Base-by-base conservation (phyloP, 1,284 basidiomycete species). In the Malassezia sympodialis region DNA sequence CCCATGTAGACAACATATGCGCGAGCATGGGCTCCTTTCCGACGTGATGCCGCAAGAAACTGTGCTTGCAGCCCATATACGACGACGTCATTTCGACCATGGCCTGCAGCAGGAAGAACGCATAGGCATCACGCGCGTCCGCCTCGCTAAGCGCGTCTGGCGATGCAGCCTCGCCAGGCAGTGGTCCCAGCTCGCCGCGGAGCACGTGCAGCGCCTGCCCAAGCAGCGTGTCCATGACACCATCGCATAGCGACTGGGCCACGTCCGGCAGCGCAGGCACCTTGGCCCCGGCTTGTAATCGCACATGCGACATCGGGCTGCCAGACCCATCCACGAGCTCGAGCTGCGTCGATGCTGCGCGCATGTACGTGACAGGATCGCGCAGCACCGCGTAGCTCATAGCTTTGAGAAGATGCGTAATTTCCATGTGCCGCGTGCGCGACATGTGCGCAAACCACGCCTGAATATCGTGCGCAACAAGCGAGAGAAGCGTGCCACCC, bases 51-150 rank as follows among this genome's bases (percentile, higher is more conserved):
- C 86, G 84, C 58, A 93, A 76, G 76, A 96, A 90, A 3, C 86
- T 84, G 23, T 83, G 75, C 76, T 96, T 98, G 82, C 90, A 93
- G 1, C 83, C 76, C 62, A 88, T 84, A 73, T 98, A 98, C 15
- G 90, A 96, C 56, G 93, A 90, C 1, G 94, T 77, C 2, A 96
- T 79, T 77, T 98, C 93, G 1, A 89, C 88, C 45, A 96, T 79
- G 61, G 85, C 85, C 69, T 93, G 88, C 83, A 96, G 87, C 58
- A 96, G 77, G 78, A 96, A 89, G 66, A 85, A 87, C 12, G 82
- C 79, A 71, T 91, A 93, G 58, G 84, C 78, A 66, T 79, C 80
- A n/a, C 52, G 19, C 11, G 54, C 58, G 41, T 71, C 69, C 15
- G 60, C 53, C 35, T 56, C 54, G 42, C 57, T 37, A 26, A 42